Evolutionary conservation across 1,284 basidiomycete genomes (phyloP), one percentile per base, ranked within the genome.

Genomic region (Schizopora paradoxa): DNA sequence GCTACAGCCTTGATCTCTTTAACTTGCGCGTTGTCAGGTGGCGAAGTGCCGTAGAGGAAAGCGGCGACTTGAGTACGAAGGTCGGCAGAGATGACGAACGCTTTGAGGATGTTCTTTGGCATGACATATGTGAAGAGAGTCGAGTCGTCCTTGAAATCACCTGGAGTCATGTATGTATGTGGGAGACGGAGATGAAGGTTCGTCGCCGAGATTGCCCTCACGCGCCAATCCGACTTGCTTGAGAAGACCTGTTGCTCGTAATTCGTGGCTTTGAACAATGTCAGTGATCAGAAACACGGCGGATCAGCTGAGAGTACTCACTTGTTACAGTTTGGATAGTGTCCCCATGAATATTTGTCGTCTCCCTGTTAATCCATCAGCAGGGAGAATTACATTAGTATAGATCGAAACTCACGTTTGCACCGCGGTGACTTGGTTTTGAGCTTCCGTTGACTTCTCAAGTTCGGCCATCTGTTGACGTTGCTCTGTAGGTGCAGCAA

Each of bases 381-480:
- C 11, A 23, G 29, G 33, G 3, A 6, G 41, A 32, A 16, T 4
- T 36, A 3, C 18, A 45, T 33, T 26, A 19, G 26, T 39, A 7
- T 18, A 18, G 22, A 23, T 27, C 19, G 11, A 27, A 25, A 62
- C 77, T 63, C 58, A 78, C 67, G 94, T 98, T 68, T 98, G 93
- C 28, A 97, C 75, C 18, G 96, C 95, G 4, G 96, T 99, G 54
- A 99, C 88, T 66, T 99, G 95, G 49, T 83, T 80, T 53, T 93
- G 89, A 0, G 94, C 93, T 63, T 96, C 93, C 11, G 90, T 82
- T 51, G 86, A 86, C 75, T 99, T 98, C 65, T 99, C 96, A 47
- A 99, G 73, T 66, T 99, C 96, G 11, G 95, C 96, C 94, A 98
- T 98, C 69, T 99, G 95, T 66, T 99, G 96, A 41, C 96, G 86